Conservation (phyloP, 1,284 basidiomycete genomes). For the Sporisorium graminicola region DNA sequence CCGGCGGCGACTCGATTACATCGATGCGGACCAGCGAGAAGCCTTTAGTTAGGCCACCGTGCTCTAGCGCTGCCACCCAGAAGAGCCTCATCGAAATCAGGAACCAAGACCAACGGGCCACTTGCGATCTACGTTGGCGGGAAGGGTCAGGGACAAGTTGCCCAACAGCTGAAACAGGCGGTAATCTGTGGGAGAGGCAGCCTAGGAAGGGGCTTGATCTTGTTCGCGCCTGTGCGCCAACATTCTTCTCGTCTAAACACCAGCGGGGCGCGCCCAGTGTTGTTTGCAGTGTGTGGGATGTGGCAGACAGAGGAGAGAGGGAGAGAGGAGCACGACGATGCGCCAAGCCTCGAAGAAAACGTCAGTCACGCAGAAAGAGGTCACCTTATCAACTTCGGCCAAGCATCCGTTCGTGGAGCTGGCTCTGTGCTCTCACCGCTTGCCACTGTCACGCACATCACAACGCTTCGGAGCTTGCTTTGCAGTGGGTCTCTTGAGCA, state of each 20-base stretch:
- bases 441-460: not conserved
- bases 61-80: not conserved
- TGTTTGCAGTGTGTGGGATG: not conserved
- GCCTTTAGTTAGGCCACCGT: not conserved
- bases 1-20: slow-evolving; percentile 1
- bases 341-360: slow-evolving; percentile 1
- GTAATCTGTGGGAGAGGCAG: too few relatives aligned
- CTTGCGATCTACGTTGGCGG: not conserved
- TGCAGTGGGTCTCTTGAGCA: not conserved
- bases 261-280: too few relatives aligned
- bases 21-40: not conserved
- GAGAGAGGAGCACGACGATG: not conserved
- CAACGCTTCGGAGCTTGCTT: not conserved
- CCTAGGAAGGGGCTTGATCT: not conserved
- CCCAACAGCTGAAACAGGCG: not conserved
- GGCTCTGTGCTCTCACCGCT: not conserved
- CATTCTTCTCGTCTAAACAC: not conserved
- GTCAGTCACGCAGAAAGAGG: too few relatives aligned
- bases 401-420: not conserved
- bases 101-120: not conserved
- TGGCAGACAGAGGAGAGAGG: not conserved
- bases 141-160: not conserved
- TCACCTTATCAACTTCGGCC: slow-evolving; percentile 1
- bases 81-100: not conserved
- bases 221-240: not conserved